These are phyloP conservation scores for Pisolithus marmoratus DNA, from an alignment of 768 basidiomycete genomes.

Conservation along the genomic window DNA sequence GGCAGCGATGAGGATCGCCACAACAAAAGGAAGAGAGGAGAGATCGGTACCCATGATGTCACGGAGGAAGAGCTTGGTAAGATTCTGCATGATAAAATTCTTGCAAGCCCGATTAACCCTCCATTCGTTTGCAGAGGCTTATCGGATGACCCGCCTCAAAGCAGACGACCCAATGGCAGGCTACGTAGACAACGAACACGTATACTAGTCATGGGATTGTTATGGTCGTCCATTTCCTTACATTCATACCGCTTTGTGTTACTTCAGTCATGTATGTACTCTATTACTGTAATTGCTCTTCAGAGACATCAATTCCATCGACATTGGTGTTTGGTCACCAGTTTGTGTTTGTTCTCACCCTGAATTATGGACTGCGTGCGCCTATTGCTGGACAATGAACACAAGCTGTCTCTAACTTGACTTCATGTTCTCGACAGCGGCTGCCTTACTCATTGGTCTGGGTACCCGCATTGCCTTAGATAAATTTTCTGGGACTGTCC, in stretches of 20 bases:
- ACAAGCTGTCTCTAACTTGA: slow-evolving; percentile 14
- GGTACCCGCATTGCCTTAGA: slow-evolving; percentile 68
- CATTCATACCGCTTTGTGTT: background rate
- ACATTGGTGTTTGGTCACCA: background rate
- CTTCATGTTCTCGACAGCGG: slow-evolving; percentile 49
- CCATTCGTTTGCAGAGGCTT: slow-evolving; percentile 63
- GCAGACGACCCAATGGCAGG: slow-evolving; percentile 92
- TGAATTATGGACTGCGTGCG: background rate
- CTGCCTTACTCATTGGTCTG: slow-evolving; percentile 68
- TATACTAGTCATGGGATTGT: slow-evolving; percentile 5
- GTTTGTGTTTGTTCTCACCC: no score
- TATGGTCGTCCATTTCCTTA: background rate
- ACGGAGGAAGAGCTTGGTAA: slow-evolving; percentile 83
- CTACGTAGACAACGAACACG: slow-evolving; percentile 61
- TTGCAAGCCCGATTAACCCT: slow-evolving; percentile 10
- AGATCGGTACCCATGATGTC: slow-evolving; percentile 64
- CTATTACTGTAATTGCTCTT: no score
- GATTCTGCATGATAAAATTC: slow-evolving; percentile 19
- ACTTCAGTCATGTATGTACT: background rate
- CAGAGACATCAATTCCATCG: background rate
- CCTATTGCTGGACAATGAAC: background rate
- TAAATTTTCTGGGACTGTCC: slow-evolving; percentile 40
- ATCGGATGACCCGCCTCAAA: slow-evolving; percentile 66
- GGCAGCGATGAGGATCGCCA: slow-evolving; percentile 47
- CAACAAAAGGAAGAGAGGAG: slow-evolving; percentile 57